Evolutionary conservation across 2,329 filamentous ascomycete genomes (phyloP).

Genomic region (Colletotrichum noveboracense): DNA sequence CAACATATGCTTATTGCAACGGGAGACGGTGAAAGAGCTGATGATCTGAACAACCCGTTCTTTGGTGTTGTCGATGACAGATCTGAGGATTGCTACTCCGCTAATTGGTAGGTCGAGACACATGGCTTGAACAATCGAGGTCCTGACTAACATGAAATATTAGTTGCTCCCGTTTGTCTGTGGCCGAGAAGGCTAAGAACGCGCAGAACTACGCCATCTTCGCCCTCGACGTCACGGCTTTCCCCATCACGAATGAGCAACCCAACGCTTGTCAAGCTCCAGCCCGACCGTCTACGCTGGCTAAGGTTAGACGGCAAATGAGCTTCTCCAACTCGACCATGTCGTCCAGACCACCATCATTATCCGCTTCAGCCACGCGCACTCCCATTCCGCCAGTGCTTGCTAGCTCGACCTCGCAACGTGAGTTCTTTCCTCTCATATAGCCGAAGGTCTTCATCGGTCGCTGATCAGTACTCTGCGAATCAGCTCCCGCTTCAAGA

Average conservation of each 20-base stretch:
- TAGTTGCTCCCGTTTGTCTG: background rate
- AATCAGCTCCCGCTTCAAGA: background rate
- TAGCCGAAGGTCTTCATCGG: too few relatives aligned
- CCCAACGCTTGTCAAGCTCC: background rate
- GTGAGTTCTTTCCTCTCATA: background rate
- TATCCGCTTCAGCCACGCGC: rapidly evolving
- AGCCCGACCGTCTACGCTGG: background rate
- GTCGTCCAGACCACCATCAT: background rate
- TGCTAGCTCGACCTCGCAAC: background rate
- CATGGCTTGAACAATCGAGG: background rate
- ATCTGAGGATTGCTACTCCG: background rate
- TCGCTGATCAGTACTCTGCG: too few relatives aligned
- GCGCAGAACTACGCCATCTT: background rate
- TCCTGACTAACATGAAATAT: rapidly evolving
- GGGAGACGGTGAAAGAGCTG: background rate
- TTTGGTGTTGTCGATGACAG: background rate
- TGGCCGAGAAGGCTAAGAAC: background rate
- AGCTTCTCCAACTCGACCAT: background rate
- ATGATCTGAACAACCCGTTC: background rate
- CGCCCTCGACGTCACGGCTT: background rate
- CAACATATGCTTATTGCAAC: background rate
- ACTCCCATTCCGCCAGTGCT: background rate
- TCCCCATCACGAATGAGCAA: background rate
- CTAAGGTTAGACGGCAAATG: background rate
- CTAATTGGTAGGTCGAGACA: rapidly evolving